These are phyloP conservation scores for Achaetomiella virescens DNA, from an alignment of 495 filamentous ascomycete species.

Conservation along the genomic window DNA sequence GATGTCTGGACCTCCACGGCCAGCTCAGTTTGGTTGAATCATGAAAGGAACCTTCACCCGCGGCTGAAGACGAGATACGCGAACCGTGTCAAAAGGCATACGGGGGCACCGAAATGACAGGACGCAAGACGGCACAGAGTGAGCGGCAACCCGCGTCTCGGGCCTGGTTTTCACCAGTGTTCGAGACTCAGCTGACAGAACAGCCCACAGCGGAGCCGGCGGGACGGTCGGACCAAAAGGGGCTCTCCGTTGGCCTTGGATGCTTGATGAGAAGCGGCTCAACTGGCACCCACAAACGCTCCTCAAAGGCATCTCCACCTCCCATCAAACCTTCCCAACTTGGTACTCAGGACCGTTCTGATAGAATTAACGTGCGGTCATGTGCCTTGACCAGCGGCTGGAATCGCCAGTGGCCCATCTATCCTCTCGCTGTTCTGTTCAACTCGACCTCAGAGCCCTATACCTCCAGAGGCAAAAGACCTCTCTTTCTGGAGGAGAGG, in stretches of 20 bases:
- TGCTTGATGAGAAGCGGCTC: constrained; percentile 2
- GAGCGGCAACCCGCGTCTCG: neutral
- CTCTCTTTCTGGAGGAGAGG: neutral
- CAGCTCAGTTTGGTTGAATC: neutral
- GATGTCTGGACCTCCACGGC: neutral
- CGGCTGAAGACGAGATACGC: neutral
- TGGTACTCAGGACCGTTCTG: constrained; percentile 1
- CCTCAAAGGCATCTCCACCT: neutral
- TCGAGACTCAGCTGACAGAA: neutral
- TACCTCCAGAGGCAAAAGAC: neutral
- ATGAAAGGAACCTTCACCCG: neutral
- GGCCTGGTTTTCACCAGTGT: neutral
- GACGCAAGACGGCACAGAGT: constrained; percentile 3
- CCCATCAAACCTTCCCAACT: constrained; percentile 2
- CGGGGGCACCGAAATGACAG: constrained; percentile 12
- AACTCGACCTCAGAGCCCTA: constrained; percentile 5
- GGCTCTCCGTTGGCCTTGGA: too few relatives aligned
- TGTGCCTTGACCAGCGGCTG: constrained; percentile 17
- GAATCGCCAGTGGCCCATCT: constrained; percentile 21
- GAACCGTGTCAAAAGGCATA: neutral
- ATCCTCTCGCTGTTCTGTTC: constrained; percentile 8
- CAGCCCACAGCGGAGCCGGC: neutral
- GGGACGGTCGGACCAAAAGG: neutral
- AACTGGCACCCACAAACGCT: neutral
- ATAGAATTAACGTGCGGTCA: constrained; percentile 26